phyloP scores from a whole-genome alignment of 805 yeast genomes.

The Nakazawaea sp. region DNA sequence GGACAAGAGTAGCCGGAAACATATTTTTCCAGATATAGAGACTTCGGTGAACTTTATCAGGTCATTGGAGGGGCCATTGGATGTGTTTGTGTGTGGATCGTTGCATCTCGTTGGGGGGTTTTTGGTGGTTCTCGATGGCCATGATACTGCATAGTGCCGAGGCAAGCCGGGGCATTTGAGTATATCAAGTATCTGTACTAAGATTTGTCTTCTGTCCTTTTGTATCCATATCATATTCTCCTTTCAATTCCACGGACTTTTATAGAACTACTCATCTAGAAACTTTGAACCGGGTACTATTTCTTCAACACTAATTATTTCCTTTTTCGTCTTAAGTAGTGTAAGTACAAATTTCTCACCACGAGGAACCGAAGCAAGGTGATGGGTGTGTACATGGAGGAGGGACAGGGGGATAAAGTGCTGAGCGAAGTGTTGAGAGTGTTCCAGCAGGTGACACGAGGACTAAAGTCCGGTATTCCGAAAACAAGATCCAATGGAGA shows the following conservation, averaged over 20 bases:
- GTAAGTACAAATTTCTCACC: no score
- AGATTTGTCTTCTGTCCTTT: no score
- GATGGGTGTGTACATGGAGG: not conserved
- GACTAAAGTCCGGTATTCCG: slow-evolving; percentile 48
- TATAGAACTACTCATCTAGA: no score
- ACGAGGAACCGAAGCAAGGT: no score
- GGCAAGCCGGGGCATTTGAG: no score
- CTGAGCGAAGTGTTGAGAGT: slow-evolving; percentile 13
- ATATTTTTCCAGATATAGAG: slow-evolving; percentile 71
- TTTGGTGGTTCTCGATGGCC: slow-evolving; percentile 68
- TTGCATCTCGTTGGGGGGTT: slow-evolving; percentile 93
- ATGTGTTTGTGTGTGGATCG: slow-evolving; percentile 91
- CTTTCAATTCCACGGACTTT: no score
- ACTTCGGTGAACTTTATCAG: slow-evolving; percentile 53
- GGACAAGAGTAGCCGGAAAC: slow-evolving; percentile 31
- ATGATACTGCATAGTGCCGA: slow-evolving; percentile 10
- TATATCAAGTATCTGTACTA: no score
- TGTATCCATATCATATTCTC: no score
- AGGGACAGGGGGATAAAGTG: slow-evolving; percentile 13
- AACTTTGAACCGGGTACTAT: no score
- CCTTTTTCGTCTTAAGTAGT: no score
- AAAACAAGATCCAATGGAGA: slow-evolving; percentile 51
- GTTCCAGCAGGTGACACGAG: slow-evolving; percentile 20
- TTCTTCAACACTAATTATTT: no score
- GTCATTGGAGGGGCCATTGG: slow-evolving; percentile 40